Base-by-base conservation (phyloP, 805 yeast genomes). In the Suhomyces sp. region DNA sequence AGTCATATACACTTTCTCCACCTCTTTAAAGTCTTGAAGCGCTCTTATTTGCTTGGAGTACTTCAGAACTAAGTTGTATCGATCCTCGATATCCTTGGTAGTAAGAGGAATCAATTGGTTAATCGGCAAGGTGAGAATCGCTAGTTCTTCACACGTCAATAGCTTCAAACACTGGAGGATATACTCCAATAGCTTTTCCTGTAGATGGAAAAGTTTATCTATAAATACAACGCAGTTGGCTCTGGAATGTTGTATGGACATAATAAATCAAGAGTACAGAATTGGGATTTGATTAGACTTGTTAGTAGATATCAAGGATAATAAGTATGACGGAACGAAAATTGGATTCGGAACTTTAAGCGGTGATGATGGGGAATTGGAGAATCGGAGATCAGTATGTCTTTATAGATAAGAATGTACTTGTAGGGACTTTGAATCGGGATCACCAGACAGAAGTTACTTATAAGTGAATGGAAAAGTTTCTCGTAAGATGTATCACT, bases 31-130 rank as follows among this genome's bases (percentile, higher is more conserved):
- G 16, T 29, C 32, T 20, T 19, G 9, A n/a, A 40, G 26, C 16
- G 17, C 27, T 14, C 14, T 20, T 12, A 34, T 28, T 25, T 40
- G 34, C 4, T 18, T 16, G 22, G 27, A 25, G 33, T 36, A 40
- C 28, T 40, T 36, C 27, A 28, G 28, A 15, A 40, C 31, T 11
- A 40, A 20, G n/a, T 25, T 28, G 17, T 18, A 33, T 4, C 43
- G 26, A 5, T 28, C 23, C 6, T 30, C 27, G 19, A 38, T 25
- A 22, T 38, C 35, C n/a, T 12, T 14, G 13, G 28, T 25, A 10
- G 28, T 12, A 15, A 15, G 28, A 12, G 28, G 10, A 9, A 25
- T 6, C 5, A 23, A 11, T 14, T 11, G 25, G 12, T 11, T 14
- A 6, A 23, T 14, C 5, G 25, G 28, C 9, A 15, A 15, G 28